Base-by-base conservation (phyloP, 78 protist species). In the Dictyostelium firmibasis region DNA sequence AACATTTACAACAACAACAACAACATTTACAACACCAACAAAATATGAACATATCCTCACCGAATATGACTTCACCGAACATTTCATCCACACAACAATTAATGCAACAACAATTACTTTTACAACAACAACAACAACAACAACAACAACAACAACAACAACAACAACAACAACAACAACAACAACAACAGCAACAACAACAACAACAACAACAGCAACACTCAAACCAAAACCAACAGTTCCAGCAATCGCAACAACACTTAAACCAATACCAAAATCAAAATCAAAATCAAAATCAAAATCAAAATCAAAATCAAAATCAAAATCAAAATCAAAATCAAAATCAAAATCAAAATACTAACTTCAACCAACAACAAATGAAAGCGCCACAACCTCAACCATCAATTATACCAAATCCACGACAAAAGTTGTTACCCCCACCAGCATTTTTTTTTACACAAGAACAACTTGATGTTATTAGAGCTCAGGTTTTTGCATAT, bases 381-480 rank as follows among this genome's bases (percentile, higher is more conserved):
- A 72, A 83, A 62, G 78, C 67, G 69, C 53, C 18, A 64, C 64
- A 23, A 36, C 4, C 74, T 33, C 76, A 53, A 64, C 79, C n/a
- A n/a, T n/a, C n/a, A n/a, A n/a, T n/a, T n/a, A n/a, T 67, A 29
- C 91, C 74, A 84, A 7, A 0, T 6, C 91, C 69, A 70, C 70
- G 43, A 29, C 2, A 2, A 33, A n/a, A 77, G 29, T 23, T 29
- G 10, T 25, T 64, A 64, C 25, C 74, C 0, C 74, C 74, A n/a
- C 67, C 44, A 9, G 27, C 76, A 47, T 35, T 36, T 8, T 74
- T 76, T 20, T 29, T 87, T 25, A 38, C 93, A 10, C 85, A 13
- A 33, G 93, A 87, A 18, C 93, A 87, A 78, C 41, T 78, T n/a
- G 67, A 78, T 6, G 25, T 62, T 13, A 14, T 87, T n/a, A 87